A percentile compares a stretch with the other conserved stretches of the same genome.
Conservation (phyloP, 176 grass and related monocot species). For the Musa beccarii region DNA sequence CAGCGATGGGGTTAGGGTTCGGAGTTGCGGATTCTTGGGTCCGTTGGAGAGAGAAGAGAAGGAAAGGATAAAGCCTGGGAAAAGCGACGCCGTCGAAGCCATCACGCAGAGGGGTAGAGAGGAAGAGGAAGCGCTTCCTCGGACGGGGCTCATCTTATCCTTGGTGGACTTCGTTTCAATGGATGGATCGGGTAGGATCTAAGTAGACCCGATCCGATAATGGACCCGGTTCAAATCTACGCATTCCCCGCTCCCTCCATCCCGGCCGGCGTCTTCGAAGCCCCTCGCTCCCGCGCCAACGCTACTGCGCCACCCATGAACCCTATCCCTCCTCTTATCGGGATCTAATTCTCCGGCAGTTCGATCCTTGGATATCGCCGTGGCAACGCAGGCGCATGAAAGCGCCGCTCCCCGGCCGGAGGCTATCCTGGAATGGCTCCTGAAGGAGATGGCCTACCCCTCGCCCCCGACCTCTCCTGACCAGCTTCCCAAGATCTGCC, state of each 20-base stretch:
- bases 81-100: neutral
- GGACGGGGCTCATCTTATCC: no score
- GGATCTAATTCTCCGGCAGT: neutral
- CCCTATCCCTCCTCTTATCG: neutral
- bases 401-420: constrained; percentile 48
- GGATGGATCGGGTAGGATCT: no score
- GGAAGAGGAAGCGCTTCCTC: no score
- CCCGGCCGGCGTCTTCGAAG: neutral
- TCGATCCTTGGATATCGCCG: neutral
- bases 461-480: constrained; percentile 40
- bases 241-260: no score
- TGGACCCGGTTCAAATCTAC: no score
- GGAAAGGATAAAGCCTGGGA: neutral
- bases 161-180: no score
- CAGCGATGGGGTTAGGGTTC: neutral
- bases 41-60: neutral
- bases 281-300: neutral
- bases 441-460: constrained; percentile 93
- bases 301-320: neutral
- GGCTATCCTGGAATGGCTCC: constrained; percentile 90
- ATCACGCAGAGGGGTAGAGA: no score
- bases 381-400: constrained; percentile 43
- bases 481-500: constrained; percentile 98
- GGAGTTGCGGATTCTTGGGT: neutral
- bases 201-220: no score